Evolutionary conservation across 371 early-diverging fungal species (phyloP).

Genomic region (Actinomucor elegans): DNA sequence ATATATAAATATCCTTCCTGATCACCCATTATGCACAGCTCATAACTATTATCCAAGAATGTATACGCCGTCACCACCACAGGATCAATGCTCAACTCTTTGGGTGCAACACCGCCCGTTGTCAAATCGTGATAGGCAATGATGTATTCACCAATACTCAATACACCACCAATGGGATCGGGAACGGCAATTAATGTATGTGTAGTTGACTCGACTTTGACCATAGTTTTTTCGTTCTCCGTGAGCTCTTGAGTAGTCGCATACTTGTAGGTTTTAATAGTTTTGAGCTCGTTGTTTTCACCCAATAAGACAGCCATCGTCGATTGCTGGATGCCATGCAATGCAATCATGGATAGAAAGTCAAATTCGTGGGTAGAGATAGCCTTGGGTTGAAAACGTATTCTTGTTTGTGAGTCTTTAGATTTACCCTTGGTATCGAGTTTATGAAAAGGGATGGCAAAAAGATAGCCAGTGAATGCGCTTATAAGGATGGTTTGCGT

Average conservation of each 20-base stretch:
- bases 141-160: conserved; percentile 72
- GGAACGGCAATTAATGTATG: conserved; percentile 62
- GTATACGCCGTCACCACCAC: conserved; percentile 39
- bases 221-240: conserved; percentile 4
- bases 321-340: conserved; percentile 1
- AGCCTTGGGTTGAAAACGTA: not conserved
- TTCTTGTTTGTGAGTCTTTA: not conserved
- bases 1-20: conserved; percentile 65
- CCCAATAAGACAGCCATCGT: conserved; percentile 14
- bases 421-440: not conserved
- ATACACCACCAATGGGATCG: conserved; percentile 57
- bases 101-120: conserved; percentile 4
- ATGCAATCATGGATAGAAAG: conserved; percentile 13
- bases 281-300: conserved; percentile 18
- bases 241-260: not conserved
- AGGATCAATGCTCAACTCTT: conserved; percentile 53
- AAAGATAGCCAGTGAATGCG: conserved; percentile 9
- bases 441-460: conserved; percentile 11
- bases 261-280: conserved; percentile 12
- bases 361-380: conserved; percentile 15
- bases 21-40: conserved; percentile 76
- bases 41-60: conserved; percentile 38
- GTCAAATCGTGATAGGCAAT: conserved; percentile 55
- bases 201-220: conserved; percentile 53
- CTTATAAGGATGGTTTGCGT: conserved; percentile 11